Conservation (phyloP, 805 yeast genomes). For the Lipomyces chichibuensis region DNA sequence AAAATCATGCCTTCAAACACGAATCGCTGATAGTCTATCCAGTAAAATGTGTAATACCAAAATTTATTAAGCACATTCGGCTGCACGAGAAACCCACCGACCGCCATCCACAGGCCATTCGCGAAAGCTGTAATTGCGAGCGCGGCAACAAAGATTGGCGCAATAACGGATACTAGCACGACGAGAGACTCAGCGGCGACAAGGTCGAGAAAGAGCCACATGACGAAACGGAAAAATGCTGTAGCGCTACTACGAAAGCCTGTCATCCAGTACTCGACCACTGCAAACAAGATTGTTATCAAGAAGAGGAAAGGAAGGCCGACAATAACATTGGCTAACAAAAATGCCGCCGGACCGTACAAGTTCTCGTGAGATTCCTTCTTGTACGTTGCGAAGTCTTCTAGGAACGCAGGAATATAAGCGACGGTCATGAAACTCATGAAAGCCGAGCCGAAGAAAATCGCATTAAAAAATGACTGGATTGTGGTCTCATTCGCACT, state of each 20-base stretch:
- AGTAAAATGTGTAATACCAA: constrained; percentile 50
- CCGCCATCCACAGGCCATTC: constrained; percentile 53
- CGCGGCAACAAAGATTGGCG: constrained; percentile 48
- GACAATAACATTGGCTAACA: constrained; percentile 46
- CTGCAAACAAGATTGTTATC: constrained; percentile 44
- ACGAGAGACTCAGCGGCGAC: constrained; percentile 51
- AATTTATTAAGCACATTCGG: constrained; percentile 43
- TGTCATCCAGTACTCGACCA: constrained; percentile 47
- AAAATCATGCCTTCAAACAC: constrained; percentile 53
- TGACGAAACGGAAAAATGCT: constrained; percentile 46
- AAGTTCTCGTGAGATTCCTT: constrained; percentile 48
- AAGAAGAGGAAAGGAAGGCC: constrained; percentile 48
- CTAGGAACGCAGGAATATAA: constrained; percentile 48
- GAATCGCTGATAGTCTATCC: constrained; percentile 50
- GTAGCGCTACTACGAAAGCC: constrained; percentile 43
- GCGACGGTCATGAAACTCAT: constrained; percentile 43
- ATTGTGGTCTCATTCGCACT: constrained; percentile 38
- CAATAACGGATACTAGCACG: constrained; percentile 44
- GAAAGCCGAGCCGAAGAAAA: constrained; percentile 51
- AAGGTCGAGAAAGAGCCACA: constrained; percentile 49
- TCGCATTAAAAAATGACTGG: constrained; percentile 45
- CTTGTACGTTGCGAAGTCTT: constrained; percentile 43
- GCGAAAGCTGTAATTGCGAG: constrained; percentile 49
- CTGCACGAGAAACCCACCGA: constrained; percentile 48
- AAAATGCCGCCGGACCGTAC: constrained; percentile 47